Base-by-base conservation (phyloP, 2,329 filamentous ascomycete genomes). In the Ceratocystis cacaofunesta region DNA sequence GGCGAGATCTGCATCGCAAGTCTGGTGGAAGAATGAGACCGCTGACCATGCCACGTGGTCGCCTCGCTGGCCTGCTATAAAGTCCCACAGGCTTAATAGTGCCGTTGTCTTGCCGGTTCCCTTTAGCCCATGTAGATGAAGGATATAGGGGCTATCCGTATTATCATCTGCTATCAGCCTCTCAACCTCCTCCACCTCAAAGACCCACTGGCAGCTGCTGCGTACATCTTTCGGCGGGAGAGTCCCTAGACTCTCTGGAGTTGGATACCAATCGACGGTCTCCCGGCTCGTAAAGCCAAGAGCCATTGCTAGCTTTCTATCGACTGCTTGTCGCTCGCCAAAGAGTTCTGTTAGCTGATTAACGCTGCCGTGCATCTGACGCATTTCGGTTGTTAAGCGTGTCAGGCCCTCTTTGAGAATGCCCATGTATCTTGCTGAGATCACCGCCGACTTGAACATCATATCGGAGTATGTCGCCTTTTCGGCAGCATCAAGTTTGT, bases 361-460 rank as follows among this genome's bases (percentile, higher is more conserved):
- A 15, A 52, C 19, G 48, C 12, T 28, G 8, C 48, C 48, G 2
- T 15, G 19, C 48, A 52, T 15, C 8, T 12, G 48, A 25, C 48
- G 48, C 48, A 52, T 25, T 28, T 52, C 48, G 22, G 19, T 52
- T 10, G 48, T 52, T 25, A 52, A 15, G 19, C 15, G 48, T 1
- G 48, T 25, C 19, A 52, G 19, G 19, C 48, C 48, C 19, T 41
- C 57, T 22, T 60, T 60, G 57, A 60, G 28, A 15, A 60, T 60
- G 8, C 57, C 57, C 57, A 60, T 60, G 28, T 60, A 60, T 60
- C 57, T 60, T 15, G 57, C 57, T 5, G 57, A 60, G 19, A 63
- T 52, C 15, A 63, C 25, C 25, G 61, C 30, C 8, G 61, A 63
- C 6, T 43, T 36, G 44, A 63, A 63, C 44, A 63, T 63, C 25